Base-by-base conservation (phyloP, 2,329 filamentous ascomycete genomes). In the Sclerotinia minor region DNA sequence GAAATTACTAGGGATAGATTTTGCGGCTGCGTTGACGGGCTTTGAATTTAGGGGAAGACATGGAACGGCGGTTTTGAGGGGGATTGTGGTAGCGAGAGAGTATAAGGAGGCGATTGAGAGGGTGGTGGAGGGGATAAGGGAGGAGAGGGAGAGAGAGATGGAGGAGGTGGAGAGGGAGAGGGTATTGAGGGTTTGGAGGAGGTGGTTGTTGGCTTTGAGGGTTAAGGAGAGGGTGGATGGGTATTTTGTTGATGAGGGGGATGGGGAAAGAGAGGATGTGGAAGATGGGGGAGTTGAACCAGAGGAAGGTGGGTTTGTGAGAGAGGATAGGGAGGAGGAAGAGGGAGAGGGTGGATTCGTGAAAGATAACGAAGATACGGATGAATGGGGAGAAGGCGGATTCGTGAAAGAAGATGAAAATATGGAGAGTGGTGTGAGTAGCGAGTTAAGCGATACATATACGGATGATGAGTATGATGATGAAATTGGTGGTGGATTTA, bases 31-130 rank as follows among this genome's bases (percentile, higher is more conserved):
- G 0, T 87, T 99, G 6, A 95, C 90, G 0, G 94, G 94, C 0
- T 99, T 98, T 75, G 84, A 89, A 49, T 99, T 98, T 80, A 89
- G 87, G 75, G 93, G 93, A 0, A 87, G 92, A 3, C 89, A 92
- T 67, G 94, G 94, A 21, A 97, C 92, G 2, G 93, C 95, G 1
- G 84, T 97, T 3, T 80, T 95, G 2, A 85, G 87, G 49, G 95
- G 95, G 2, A 85, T 90, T 0, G 87, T 99, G 0, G 87, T 96
- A 1, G 89, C 93, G 0, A 77, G 79, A 21, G 90, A 94, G 76
- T 87, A 88, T 69, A 83, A 81, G 9, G 91, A 94, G 67, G 93
- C 90, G 0, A 83, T 97, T 0, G 80, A 85, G 68, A 88, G 86
- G 5, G 88, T 92, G 0, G 83, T 96, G 24, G 81, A 81, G 17